Conservation (phyloP, 768 basidiomycete genomes). For the Leucocoprinus sp. region DNA sequence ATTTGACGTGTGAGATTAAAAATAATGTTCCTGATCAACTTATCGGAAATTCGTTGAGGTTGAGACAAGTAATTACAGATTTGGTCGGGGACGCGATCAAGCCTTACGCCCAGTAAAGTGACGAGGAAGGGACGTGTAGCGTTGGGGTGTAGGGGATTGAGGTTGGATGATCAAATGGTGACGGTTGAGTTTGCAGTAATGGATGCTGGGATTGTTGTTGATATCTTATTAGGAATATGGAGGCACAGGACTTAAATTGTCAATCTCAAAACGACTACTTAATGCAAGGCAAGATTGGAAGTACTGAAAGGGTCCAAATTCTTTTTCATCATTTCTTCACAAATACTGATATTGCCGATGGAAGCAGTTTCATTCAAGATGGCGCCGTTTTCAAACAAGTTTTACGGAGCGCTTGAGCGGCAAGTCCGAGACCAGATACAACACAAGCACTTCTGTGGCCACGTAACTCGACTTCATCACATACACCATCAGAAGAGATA, state of each 20-base stretch:
- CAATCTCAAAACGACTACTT: conserved; percentile 95
- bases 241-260: conserved; percentile 92
- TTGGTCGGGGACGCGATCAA: conserved; percentile 95
- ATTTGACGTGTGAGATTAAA: conserved; percentile 94
- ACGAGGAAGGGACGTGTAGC: conserved; percentile 83
- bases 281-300: conserved; percentile 97
- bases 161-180: conserved; percentile 73
- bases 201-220: conserved; percentile 81
- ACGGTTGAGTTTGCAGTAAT: conserved; percentile 96
- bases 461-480: no score
- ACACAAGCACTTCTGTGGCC: no score
- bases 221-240: conserved; percentile 71
- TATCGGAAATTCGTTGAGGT: conserved; percentile 90
- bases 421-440: no score
- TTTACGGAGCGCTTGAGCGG: no score
- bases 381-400: conserved; percentile 79
- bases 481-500: no score
- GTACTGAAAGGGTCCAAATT: conserved; percentile 89
- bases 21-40: conserved; percentile 94
- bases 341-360: conserved; percentile 66
- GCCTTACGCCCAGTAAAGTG: conserved; percentile 81
- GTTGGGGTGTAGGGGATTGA: conserved; percentile 73
- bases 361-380: conserved; percentile 73
- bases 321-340: conserved; percentile 93
- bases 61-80: conserved; percentile 94